Evolutionary conservation across 1,284 basidiomycete species (phyloP), one percentile per base, ranked within the genome.

Genomic region (Cystobasidium pallidum): DNA sequence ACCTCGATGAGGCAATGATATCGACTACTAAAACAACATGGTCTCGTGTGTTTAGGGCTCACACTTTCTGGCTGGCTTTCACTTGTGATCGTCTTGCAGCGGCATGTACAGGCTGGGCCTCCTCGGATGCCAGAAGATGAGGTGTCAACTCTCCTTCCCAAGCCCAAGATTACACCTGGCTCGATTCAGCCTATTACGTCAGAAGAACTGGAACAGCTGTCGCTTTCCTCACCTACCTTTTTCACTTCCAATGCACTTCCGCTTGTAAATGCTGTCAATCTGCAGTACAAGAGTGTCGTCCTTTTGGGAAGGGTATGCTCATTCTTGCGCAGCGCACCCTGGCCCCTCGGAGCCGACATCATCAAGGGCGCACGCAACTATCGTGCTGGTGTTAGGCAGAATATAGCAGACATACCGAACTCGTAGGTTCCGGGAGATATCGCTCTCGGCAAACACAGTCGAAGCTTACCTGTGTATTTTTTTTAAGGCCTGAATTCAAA

Each of bases 81-180:
- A 62, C 66, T 45, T 70, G 66, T 39, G 77, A 78, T 43, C 64
- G 76, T 19, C 73, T 76, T 28, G 67, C 75, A 8, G 54, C 55
- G 0, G 75, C 74, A 7, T 65, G 66, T n/a, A 78, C 77, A 1
- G 77, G 77, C 2, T 78, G 76, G 76, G 74, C 77, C 0, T 64
- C 57, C 51, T 52, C 58, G 3, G n/a, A 34, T 78, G 13, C 74
- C 76, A 28, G 77, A 77, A 72, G 74, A 68, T 30, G 77, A 78
- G 49, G 64, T 77, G 41, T 73, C 76, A 7, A 75, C 77, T 19
- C 61, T 75, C 2, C 59, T 78, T 1, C 77, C 77, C 1, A 57
- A 68, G 21, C 55, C 54, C 0, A 19, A 2, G 34, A 58, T 66
- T 17, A 36, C 28, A 21, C 57, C 63, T 26, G 71, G 71, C 2